phyloP scores from a whole-genome alignment of 148 eudicot species.

The Beta vulgaris region DNA sequence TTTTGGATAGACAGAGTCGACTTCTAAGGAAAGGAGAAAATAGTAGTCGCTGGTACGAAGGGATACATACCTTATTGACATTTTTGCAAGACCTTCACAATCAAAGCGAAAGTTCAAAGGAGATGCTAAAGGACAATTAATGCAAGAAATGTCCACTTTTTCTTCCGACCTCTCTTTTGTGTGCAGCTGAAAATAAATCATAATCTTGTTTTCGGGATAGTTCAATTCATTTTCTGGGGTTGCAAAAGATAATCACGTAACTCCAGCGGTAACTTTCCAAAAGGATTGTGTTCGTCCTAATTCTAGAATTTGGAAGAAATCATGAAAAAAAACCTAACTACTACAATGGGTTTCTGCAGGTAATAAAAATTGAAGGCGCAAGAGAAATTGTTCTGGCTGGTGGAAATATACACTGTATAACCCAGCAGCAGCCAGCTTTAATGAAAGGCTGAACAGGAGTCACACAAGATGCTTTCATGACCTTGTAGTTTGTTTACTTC shows the following conservation, averaged over 20 bases:
- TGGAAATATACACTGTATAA: slow-evolving; percentile 90
- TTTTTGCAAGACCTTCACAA: no score
- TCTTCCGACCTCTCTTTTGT: background rate
- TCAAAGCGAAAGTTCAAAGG: background rate
- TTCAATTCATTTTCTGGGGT: background rate
- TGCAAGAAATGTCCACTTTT: background rate
- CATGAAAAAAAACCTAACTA: background rate
- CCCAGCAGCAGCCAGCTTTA: slow-evolving; percentile 77
- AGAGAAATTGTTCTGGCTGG: slow-evolving; percentile 86
- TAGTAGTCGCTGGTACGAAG: background rate
- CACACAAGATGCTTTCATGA: background rate
- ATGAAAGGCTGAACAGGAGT: background rate
- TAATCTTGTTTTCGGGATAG: background rate
- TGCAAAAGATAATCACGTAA: background rate
- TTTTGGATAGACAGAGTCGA: no score
- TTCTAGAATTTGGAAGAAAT: background rate
- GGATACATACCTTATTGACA: background rate
- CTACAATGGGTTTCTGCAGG: slow-evolving; percentile 34
- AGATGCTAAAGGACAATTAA: background rate
- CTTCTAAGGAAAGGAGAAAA: no score
- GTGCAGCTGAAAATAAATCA: background rate
- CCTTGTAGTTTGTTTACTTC: background rate
- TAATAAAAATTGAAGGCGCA: slow-evolving; percentile 75
- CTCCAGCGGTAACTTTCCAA: background rate
- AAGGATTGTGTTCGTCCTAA: background rate